Evolutionary conservation across 1,284 basidiomycete species (phyloP), one percentile per base, ranked within the genome.

Genomic region (Pyrrhoderma lamaoense): DNA sequence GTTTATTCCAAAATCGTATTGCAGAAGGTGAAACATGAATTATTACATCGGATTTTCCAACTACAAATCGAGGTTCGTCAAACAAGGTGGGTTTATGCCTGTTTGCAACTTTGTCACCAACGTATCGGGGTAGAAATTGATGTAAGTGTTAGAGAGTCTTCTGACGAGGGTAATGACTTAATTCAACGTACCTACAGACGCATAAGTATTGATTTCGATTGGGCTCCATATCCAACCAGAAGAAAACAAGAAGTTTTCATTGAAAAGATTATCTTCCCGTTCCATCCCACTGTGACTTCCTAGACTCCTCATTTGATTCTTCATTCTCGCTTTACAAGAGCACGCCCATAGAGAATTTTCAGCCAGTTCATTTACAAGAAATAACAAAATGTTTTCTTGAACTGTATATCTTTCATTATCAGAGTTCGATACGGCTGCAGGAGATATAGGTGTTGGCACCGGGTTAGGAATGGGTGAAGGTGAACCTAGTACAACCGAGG

Each of bases 1-100:
- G 72, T 61, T 88, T 90, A 56, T 85, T 80, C 89, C 89, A 92
- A 62, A 90, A 91, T 2, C 80, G 72, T 16, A 91, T 60, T 0
- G 86, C 81, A 1, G 83, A 63, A 3, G 86, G 79, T 14, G 79
- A 64, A 9, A 88, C 62, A 38, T 87, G 78, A 9, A 89, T 69
- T 19, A 89, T 63, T 3, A 73, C 70, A 43, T 80, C 77, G 2
- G 75, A 75, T 61, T 86, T 88, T 2, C 74, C 79, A 21, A 85
- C 71, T 0, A 77, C 69, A 8, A 88, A 63, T 67, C 76, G 69
- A 0, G 85, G 84, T 13, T 75, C 59, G 18, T 79, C 74, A 53
- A 84, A 61, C 2, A 67, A 61, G 49, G 68, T 65, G 19, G 77
- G 54, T 49, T 61, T 8, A 22, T 18, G n/a, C 13, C 45, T 27